Percentiles rank a stretch among this genome's conserved stretches.
These are phyloP conservation scores for Metarhizium album DNA, from an alignment of 2,329 filamentous ascomycete species.

Conservation along the genomic window DNA sequence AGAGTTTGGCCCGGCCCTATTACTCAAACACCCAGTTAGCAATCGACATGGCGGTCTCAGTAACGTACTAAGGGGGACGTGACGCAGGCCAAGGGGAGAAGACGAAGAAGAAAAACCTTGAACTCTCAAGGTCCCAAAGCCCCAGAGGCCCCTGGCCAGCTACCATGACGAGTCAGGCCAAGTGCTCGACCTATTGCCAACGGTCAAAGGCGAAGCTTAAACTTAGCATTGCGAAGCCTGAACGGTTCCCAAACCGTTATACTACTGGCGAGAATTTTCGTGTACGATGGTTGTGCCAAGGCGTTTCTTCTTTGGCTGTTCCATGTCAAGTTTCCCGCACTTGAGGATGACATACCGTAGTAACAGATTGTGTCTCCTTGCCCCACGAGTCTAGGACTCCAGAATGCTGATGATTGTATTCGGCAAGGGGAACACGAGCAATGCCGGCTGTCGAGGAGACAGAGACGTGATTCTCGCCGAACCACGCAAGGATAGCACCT, in stretches of 20 bases:
- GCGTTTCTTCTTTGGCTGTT: not conserved
- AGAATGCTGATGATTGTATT: not conserved
- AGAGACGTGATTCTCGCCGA: no score
- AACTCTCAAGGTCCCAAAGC: not conserved
- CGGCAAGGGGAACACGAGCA: not conserved
- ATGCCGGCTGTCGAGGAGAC: not conserved
- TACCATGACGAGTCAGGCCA: slow-evolving; percentile 1
- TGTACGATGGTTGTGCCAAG: not conserved
- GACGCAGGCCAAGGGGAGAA: not conserved
- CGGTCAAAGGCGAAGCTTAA: not conserved
- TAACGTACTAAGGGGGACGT: slow-evolving; percentile 2
- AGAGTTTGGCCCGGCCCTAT: slow-evolving; percentile 4
- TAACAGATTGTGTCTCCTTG: not conserved
- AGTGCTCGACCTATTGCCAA: not conserved
- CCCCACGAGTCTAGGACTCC: not conserved
- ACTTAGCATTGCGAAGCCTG: not conserved
- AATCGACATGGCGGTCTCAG: not conserved
- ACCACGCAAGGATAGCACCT: not conserved
- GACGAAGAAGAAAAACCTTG: not conserved
- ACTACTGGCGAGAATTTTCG: not conserved
- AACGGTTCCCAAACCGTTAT: not conserved
- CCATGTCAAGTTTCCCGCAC: not conserved
- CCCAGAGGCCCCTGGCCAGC: not conserved
- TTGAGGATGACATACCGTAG: not conserved
- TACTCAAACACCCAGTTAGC: slow-evolving; percentile 5